Conservation (phyloP, 1,284 basidiomycete genomes). For the Boletus semigastroideus region DNA sequence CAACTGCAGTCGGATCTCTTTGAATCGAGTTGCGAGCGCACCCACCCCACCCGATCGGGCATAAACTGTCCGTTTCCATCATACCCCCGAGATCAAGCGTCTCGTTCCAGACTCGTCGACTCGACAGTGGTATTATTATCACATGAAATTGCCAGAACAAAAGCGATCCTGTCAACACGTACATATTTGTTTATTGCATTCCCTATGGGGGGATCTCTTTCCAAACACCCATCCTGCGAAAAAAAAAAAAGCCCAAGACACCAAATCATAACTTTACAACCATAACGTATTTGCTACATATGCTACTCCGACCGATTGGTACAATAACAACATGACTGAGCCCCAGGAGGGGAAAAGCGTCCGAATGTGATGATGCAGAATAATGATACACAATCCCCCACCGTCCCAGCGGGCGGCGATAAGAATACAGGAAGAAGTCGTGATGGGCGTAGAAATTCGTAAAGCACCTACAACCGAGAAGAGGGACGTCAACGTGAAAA, state of each 20-base stretch:
- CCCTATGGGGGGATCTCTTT: not conserved
- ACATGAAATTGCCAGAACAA: slow-evolving; percentile 12
- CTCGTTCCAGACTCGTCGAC: slow-evolving; percentile 5
- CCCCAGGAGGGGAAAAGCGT: slow-evolving; percentile 14
- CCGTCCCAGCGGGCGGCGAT: slow-evolving; percentile 22
- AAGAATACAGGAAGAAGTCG: slow-evolving; percentile 28
- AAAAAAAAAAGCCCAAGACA: slow-evolving; percentile 11
- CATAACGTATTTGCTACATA: slow-evolving; percentile 38
- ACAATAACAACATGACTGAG: slow-evolving; percentile 24
- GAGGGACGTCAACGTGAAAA: slow-evolving; percentile 2
- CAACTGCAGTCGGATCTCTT: slow-evolving; percentile 9
- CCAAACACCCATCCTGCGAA: no score
- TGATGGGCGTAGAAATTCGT: slow-evolving; percentile 31
- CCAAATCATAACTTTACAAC: slow-evolving; percentile 34
- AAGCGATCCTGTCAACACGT: not conserved
- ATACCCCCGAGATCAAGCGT: slow-evolving; percentile 9
- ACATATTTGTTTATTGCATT: slow-evolving; percentile 6
- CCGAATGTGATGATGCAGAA: slow-evolving; percentile 33
- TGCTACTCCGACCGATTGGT: slow-evolving; percentile 18
- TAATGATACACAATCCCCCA: slow-evolving; percentile 33
- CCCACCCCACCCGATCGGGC: slow-evolving; percentile 15
- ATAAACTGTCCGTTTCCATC: slow-evolving; percentile 1
- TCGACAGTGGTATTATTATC: slow-evolving; percentile 1
- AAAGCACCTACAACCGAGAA: slow-evolving; percentile 17
- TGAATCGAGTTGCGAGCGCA: slow-evolving; percentile 4